Conservation (phyloP, 1,284 basidiomycete genomes). For the Pseudozyma hubeiensis region DNA sequence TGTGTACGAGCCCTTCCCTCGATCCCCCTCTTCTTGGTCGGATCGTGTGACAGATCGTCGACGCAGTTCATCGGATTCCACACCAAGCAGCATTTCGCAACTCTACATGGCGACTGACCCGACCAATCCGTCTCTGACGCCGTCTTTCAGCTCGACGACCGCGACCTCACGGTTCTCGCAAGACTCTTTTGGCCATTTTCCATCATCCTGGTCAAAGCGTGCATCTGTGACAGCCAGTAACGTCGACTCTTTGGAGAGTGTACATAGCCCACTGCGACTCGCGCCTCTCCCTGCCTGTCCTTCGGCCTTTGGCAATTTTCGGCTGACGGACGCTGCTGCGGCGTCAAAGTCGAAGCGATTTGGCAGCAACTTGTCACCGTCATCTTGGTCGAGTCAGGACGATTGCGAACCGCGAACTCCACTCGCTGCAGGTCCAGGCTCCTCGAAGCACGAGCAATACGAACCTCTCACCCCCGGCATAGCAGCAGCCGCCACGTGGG, state of each 20-base stretch:
- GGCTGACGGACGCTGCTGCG: constrained; percentile 14
- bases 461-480: constrained; percentile 37
- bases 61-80: constrained; percentile 21
- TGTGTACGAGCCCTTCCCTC: constrained; percentile 24
- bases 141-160: constrained; percentile 18
- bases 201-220: constrained; percentile 31
- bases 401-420: constrained; percentile 24
- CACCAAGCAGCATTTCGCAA: constrained; percentile 10
- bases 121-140: constrained; percentile 13
- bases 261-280: constrained; percentile 15
- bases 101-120: constrained; percentile 26
- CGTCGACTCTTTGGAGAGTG: constrained; percentile 18
- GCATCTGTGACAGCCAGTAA: constrained; percentile 18
- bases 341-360: neutral
- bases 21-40: constrained; percentile 2
- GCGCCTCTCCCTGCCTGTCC: constrained; percentile 29
- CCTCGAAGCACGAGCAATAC: neutral
- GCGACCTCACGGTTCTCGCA: constrained; percentile 30
- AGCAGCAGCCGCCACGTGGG: constrained; percentile 52
- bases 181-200: constrained; percentile 30
- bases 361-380: constrained; percentile 2
- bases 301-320: constrained; percentile 37
- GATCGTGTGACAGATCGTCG: constrained; percentile 11
- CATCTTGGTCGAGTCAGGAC: constrained; percentile 29
- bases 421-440: constrained; percentile 2